phyloP scores from a whole-genome alignment of 192 early-diverging fungal species.

The Podila minutissima region DNA sequence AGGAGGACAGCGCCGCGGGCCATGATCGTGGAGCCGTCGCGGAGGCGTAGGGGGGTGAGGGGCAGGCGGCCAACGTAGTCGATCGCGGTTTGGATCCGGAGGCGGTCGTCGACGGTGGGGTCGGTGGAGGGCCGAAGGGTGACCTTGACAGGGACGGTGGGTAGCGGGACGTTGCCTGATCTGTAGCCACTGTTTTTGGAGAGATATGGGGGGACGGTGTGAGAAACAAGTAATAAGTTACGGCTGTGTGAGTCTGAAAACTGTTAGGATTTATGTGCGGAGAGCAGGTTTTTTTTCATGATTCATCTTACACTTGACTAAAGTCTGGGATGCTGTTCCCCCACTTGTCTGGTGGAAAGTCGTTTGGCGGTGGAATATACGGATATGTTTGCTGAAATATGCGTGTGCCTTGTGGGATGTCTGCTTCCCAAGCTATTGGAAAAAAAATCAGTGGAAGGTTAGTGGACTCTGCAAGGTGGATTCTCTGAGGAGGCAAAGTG shows the following conservation, averaged over 20 bases:
- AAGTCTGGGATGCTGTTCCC: conserved; percentile 34
- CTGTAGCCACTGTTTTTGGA: conserved; percentile 24
- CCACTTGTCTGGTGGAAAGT: conserved; percentile 36
- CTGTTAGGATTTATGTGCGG: not conserved
- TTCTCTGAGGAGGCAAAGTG: not conserved
- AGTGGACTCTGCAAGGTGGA: not conserved
- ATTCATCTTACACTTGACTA: conserved; percentile 36
- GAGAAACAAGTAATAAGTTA: not conserved
- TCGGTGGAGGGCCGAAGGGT: conserved; percentile 31
- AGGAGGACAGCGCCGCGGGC: conserved; percentile 23
- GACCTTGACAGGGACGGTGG: conserved; percentile 17
- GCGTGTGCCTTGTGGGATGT: not conserved
- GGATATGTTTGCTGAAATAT: conserved; percentile 4
- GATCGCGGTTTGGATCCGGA: conserved; percentile 33
- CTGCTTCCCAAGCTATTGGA: not conserved
- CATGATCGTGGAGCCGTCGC: conserved; percentile 24
- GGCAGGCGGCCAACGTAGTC: conserved; percentile 22
- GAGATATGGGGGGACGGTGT: not conserved
- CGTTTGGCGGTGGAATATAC: conserved; percentile 22
- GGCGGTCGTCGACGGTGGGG: conserved; percentile 30
- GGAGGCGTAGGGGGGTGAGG: not conserved
- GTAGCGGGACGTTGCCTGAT: conserved; percentile 28
- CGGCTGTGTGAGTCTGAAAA: not conserved
- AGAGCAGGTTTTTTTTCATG: not conserved
- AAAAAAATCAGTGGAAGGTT: not conserved